Percentiles rank a stretch among this genome's conserved stretches.
Evolutionary conservation across 306 rosid genomes (phyloP).

Genomic region (Medicago arabica): DNA sequence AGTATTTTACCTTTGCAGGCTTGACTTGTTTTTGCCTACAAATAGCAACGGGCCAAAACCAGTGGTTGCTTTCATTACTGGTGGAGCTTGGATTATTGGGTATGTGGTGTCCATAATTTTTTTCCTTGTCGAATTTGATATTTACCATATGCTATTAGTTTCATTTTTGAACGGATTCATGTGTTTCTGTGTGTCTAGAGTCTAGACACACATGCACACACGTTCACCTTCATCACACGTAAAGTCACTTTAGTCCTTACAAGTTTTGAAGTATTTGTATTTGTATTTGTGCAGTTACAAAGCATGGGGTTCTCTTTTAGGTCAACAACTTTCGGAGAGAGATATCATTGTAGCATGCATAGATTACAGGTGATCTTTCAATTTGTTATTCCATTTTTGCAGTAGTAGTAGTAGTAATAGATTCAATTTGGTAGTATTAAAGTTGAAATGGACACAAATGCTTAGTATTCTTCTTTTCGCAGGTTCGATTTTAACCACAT

Average conservation of each 20-base stretch:
- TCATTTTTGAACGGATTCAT: constrained; percentile 23
- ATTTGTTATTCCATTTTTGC: constrained; percentile 5
- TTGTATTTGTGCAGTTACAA: constrained; percentile 64
- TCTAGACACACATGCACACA: not conserved
- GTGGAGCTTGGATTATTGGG: constrained; percentile 99
- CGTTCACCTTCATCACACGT: not conserved
- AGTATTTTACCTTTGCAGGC: constrained; percentile 56
- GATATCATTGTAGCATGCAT: constrained; percentile 94
- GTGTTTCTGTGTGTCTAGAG: not conserved
- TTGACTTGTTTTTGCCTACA: constrained; percentile 88
- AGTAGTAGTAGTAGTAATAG: not conserved
- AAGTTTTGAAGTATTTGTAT: constrained; percentile 36
- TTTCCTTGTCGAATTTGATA: constrained; percentile 21
- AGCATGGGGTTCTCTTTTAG: constrained; percentile 97
- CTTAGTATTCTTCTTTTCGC: not conserved
- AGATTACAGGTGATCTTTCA: constrained; percentile 78
- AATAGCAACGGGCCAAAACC: constrained; percentile 67
- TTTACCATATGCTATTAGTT: constrained; percentile 20
- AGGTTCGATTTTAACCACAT: constrained; percentile 1
- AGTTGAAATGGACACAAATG: not conserved
- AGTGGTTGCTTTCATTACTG: constrained; percentile 89
- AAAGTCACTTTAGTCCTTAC: constrained; percentile 15
- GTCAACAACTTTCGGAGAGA: constrained; percentile 86
- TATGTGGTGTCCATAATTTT: constrained; percentile 47
- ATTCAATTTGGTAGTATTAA: constrained; percentile 20